phyloP scores from a whole-genome alignment of 2,329 filamentous ascomycete genomes.

The Xylariales sp. region DNA sequence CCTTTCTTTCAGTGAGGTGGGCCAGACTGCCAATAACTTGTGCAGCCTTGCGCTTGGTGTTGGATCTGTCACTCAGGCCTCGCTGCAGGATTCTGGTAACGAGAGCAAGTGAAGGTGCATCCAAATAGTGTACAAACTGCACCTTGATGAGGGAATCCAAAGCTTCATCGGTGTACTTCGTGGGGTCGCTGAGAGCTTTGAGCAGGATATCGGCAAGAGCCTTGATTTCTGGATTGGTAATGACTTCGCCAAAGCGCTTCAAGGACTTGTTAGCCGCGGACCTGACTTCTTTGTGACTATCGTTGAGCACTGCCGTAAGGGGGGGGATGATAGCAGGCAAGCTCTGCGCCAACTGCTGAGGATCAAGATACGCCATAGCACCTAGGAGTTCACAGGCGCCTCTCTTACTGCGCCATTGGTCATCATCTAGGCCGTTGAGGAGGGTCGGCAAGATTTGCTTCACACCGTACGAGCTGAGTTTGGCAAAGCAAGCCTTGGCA shows the following conservation, averaged over 20 bases:
- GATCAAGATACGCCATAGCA: slow-evolving; percentile 97
- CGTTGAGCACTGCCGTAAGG: slow-evolving; percentile 87
- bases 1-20: slow-evolving; percentile 93
- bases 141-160: slow-evolving; percentile 94
- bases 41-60: slow-evolving; percentile 91
- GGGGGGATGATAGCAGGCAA: slow-evolving; percentile 96
- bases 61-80: slow-evolving; percentile 83
- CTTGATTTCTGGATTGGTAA: slow-evolving; percentile 96
- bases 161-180: slow-evolving; percentile 93
- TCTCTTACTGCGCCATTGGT: slow-evolving; percentile 98
- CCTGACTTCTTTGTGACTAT: slow-evolving; percentile 97
- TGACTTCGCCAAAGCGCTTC: slow-evolving; percentile 97
- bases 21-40: slow-evolving; percentile 98
- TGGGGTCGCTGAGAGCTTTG: slow-evolving; percentile 95
- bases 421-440: slow-evolving; percentile 86
- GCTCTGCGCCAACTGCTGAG: slow-evolving; percentile 87
- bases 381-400: slow-evolving; percentile 94
- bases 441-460: slow-evolving; percentile 91
- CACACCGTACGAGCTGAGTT: slow-evolving; percentile 90
- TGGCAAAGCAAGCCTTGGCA: slow-evolving; percentile 90
- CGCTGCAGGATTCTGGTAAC: slow-evolving; percentile 94
- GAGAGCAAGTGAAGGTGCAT: slow-evolving; percentile 89
- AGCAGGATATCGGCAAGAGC: slow-evolving; percentile 84
- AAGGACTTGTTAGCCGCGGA: slow-evolving; percentile 89
- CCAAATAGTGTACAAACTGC: slow-evolving; percentile 97